phyloP scores from a whole-genome alignment of 2,329 filamentous ascomycete genomes.

The Aschersonia sp. region DNA sequence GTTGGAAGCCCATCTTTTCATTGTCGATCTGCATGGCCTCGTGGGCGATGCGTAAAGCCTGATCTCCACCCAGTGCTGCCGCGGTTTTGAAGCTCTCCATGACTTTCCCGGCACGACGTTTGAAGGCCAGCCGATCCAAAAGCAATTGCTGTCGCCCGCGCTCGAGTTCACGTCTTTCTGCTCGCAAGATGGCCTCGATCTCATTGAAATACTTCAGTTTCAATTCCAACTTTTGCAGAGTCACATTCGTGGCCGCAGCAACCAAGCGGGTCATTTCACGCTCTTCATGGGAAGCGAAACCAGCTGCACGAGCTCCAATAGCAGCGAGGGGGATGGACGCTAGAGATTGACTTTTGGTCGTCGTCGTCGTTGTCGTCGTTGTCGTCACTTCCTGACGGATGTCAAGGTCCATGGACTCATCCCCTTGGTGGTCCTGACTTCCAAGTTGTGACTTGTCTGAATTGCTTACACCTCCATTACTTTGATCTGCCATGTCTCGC shows the following conservation, averaged over 20 bases:
- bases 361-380: constrained; percentile 34
- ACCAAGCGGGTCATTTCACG: constrained; percentile 91
- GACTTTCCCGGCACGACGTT: constrained; percentile 69
- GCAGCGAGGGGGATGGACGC: constrained; percentile 74
- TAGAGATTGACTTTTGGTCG: constrained; percentile 32
- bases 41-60: constrained; percentile 31
- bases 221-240: constrained; percentile 88
- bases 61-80: constrained; percentile 31
- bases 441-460: background rate
- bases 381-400: constrained; percentile 32
- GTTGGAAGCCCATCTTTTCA: constrained; percentile 39
- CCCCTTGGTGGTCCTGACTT: constrained; percentile 18
- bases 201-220: constrained; percentile 95
- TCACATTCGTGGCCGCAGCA: constrained; percentile 81
- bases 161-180: constrained; percentile 85
- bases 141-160: constrained; percentile 85
- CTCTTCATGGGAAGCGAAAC: constrained; percentile 88
- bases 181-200: constrained; percentile 82
- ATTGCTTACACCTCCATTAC: constrained; percentile 24
- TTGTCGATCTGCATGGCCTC: constrained; percentile 28
- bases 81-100: constrained; percentile 59
- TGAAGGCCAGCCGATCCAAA: constrained; percentile 79
- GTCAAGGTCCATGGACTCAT: constrained; percentile 52
- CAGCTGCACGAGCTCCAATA: constrained; percentile 72
- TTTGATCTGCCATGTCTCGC: constrained; percentile 40